These are phyloP conservation scores for Sphenostylis stenocarpa DNA, from an alignment of 306 rosid genomes.

Conservation along the genomic window DNA sequence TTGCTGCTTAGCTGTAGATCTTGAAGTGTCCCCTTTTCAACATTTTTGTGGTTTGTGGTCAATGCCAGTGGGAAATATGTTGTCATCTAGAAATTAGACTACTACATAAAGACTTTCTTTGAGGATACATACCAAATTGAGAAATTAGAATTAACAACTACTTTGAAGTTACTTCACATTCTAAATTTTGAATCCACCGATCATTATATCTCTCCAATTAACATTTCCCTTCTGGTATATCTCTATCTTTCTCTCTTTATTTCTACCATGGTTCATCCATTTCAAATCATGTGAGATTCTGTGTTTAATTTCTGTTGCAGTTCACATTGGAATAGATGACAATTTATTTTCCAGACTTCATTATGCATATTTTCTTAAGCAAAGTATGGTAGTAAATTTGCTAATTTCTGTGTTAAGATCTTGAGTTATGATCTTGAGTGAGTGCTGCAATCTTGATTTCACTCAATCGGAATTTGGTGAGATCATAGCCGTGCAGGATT, in stretches of 20 bases:
- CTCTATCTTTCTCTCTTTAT: not conserved
- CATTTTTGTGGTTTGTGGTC: not conserved
- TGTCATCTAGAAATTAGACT: not conserved
- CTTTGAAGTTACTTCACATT: not conserved
- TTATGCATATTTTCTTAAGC: too few species aligned
- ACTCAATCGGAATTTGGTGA: not conserved
- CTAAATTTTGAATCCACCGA: not conserved
- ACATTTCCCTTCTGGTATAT: not conserved
- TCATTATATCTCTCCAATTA: not conserved
- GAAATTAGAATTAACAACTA: not conserved
- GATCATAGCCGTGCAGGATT: not conserved
- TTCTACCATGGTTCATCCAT: not conserved
- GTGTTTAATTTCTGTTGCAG: not conserved
- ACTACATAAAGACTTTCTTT: not conserved
- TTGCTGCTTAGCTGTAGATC: not conserved
- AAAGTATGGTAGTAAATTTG: not conserved
- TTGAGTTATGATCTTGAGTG: not conserved
- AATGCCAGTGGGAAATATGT: not conserved
- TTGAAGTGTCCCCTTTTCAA: not conserved
- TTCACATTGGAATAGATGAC: not conserved
- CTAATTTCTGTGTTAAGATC: too few species aligned
- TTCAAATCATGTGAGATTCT: not conserved
- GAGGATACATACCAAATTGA: not conserved
- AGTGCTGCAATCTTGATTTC: not conserved
- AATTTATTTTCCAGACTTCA: not conserved